Evolutionary conservation across 192 early-diverging fungal species (phyloP), one percentile per base, ranked within the genome.

Genomic region (Coemansia sp.): DNA sequence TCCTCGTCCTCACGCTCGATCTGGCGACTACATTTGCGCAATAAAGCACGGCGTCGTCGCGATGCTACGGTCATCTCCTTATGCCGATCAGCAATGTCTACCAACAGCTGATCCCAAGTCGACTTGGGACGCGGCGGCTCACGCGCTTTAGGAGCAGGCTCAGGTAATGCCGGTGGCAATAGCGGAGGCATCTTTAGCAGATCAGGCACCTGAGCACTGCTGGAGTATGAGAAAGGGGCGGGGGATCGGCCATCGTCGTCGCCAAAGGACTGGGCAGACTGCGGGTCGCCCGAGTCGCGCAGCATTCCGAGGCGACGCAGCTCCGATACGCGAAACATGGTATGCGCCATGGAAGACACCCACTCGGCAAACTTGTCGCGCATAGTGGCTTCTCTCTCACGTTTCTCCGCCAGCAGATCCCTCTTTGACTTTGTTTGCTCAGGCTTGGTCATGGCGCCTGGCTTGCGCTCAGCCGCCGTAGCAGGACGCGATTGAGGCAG

Each of bases 291-390:
- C 7, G 75, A 37, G 39, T 77, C 80, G 44, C 80, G 71, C 46
- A 82, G 66, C 75, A 82, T 62, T 0, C 80, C 80, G 0, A 35
- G 63, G 32, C 67, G 80, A 26, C 80, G 80, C 40, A 76, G 72
- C 38, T 37, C 32, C n/a, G 80, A 71, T 19, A 82, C 74, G 26
- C 80, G 70, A 39, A 74, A 46, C 66, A 77, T 71, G 6, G 35
- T 66, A n/a, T 16, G 21, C 2, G 80, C 80, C 35, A 47, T 69
- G 0, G 37, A 50, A 23, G 65, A 28, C 4, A 80, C 62, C 78
- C 78, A 80, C 33, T 62, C 66, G 8, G 52, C 40, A 7, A 69
- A 38, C 6, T 55, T 35, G 0, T 17, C 17, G 19, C 49, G 57
- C 78, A 80, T 75, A 4, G 59, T 19, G 37, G 59, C 59, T 13